Conservation (phyloP, 2,329 filamentous ascomycete species). For the Sphaerulina populicola region DNA sequence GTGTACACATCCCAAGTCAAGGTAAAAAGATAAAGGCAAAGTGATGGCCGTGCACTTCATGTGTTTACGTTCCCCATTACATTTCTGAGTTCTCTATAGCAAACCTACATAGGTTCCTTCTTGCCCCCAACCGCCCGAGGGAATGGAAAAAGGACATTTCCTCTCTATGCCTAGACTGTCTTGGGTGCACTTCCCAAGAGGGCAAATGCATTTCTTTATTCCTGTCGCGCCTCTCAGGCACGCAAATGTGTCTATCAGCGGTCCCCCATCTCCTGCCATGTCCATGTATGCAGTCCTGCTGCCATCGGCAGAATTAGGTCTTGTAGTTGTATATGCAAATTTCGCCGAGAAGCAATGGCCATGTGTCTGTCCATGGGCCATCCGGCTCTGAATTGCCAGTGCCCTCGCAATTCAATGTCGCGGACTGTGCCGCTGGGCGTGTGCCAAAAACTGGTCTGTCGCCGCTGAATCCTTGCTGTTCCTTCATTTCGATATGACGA, state of each 20-base stretch:
- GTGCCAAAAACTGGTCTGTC: background rate
- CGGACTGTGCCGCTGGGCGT: background rate
- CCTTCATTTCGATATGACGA: constrained; percentile 51
- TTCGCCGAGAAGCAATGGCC: background rate
- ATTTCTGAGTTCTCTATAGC: too few species aligned
- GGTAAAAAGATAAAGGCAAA: too few species aligned
- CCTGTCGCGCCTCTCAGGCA: background rate
- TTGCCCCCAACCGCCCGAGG: background rate
- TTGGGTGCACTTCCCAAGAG: background rate
- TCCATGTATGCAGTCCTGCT: constrained; percentile 10
- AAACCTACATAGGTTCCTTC: background rate
- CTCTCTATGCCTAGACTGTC: background rate
- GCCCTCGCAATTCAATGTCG: background rate
- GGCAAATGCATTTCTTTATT: too few species aligned
- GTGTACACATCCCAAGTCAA: too few species aligned
- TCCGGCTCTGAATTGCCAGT: background rate
- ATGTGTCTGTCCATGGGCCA: background rate
- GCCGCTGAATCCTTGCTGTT: background rate
- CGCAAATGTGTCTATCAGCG: background rate
- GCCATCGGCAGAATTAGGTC: constrained; percentile 4
- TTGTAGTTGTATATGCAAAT: background rate
- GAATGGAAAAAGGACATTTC: background rate
- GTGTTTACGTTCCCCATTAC: too few species aligned
- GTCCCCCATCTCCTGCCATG: background rate
- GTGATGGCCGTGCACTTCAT: too few species aligned